Evolutionary conservation across 768 basidiomycete genomes (phyloP).

Genomic region (Imleria badia): DNA sequence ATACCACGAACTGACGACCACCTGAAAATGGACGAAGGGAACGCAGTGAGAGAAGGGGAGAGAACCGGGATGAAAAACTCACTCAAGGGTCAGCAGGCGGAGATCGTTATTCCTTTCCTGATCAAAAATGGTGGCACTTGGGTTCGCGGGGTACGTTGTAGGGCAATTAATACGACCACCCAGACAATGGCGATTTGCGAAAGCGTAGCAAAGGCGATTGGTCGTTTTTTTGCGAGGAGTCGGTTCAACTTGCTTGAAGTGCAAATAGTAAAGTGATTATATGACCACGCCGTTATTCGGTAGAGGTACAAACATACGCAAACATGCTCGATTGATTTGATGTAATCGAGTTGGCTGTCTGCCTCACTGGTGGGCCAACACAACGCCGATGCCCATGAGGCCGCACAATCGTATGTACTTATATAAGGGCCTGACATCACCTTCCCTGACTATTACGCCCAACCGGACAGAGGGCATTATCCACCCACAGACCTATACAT

Average conservation of each 20-base stretch:
- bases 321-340: no score
- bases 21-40: conserved; percentile 40
- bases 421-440: conserved; percentile 24
- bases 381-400: conserved; percentile 18
- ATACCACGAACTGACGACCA: conserved; percentile 77
- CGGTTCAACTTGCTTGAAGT: no score
- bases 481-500: conserved; percentile 25
- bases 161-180: conserved; percentile 20
- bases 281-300: no score
- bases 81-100: conserved; percentile 81
- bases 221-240: conserved; percentile 1
- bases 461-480: conserved; percentile 12
- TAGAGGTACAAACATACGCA: no score
- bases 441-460: conserved; percentile 6
- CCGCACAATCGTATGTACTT: neutral
- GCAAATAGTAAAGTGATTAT: no score
- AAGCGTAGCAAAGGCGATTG: conserved; percentile 27
- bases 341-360: conserved; percentile 17
- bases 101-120: conserved; percentile 77
- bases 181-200: conserved; percentile 13
- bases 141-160: conserved; percentile 32
- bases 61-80: conserved; percentile 32
- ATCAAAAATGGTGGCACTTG: conserved; percentile 65
- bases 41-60: conserved; percentile 14
- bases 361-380: neutral